Evolutionary conservation across 2,329 filamentous ascomycete genomes (phyloP).

Genomic region (Neocucurbitaria cava): DNA sequence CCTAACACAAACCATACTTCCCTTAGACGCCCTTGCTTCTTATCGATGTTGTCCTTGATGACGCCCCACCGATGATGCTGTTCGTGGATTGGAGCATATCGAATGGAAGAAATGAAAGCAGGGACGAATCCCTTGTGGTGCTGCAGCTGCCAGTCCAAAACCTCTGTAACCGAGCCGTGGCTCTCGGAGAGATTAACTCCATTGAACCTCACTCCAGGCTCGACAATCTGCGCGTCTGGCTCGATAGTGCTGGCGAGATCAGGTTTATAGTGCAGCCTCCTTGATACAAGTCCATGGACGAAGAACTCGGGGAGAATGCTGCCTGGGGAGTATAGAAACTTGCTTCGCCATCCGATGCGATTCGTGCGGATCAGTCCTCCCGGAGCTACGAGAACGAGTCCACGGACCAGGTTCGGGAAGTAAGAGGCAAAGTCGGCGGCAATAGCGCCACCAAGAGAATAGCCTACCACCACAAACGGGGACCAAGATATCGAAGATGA

Average conservation of each 20-base stretch:
- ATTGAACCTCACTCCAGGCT: slow-evolving; percentile 3
- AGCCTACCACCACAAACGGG: slow-evolving; percentile 76
- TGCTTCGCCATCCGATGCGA: slow-evolving; percentile 67
- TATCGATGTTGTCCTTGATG: slow-evolving; percentile 54
- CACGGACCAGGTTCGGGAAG: slow-evolving; percentile 72
- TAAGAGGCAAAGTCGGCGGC: slow-evolving; percentile 72
- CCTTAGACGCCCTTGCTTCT: slow-evolving; percentile 45
- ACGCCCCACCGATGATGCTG: slow-evolving; percentile 68
- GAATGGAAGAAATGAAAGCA: slow-evolving; percentile 74
- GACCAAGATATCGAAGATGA: slow-evolving; percentile 66
- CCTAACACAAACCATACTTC: slow-evolving; percentile 73
- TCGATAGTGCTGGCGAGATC: slow-evolving; percentile 2
- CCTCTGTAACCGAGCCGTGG: slow-evolving; percentile 25
- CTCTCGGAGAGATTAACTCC: slow-evolving; percentile 2
- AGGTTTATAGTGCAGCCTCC: neutral
- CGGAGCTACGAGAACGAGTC: slow-evolving; percentile 79
- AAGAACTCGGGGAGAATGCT: slow-evolving; percentile 65
- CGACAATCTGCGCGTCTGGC: neutral
- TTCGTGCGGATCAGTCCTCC: slow-evolving; percentile 73
- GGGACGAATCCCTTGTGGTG: slow-evolving; percentile 71
- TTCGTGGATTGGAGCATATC: slow-evolving; percentile 71
- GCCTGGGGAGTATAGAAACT: slow-evolving; percentile 67
- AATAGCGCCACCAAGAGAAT: slow-evolving; percentile 80
- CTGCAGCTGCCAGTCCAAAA: slow-evolving; percentile 74
- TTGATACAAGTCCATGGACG: slow-evolving; percentile 52